Conservation (phyloP, 2,329 filamentous ascomycete genomes). For the Tolypocladium guangdongense region DNA sequence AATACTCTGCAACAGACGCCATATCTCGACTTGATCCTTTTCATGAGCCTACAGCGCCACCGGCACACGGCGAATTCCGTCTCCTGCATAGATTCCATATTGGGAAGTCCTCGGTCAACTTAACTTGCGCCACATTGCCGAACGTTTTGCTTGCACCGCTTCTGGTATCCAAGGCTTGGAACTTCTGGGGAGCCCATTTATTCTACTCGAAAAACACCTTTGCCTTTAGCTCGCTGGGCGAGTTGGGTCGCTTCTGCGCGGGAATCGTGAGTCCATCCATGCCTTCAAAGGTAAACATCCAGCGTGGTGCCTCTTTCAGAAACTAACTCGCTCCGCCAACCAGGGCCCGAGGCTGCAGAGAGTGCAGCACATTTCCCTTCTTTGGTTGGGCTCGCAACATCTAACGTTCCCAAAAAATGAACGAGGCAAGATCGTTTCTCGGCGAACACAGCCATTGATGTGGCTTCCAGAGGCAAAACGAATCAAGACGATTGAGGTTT, state of each 20-base stretch:
- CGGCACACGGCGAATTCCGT: neutral
- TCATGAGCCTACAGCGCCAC: neutral
- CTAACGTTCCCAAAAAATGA: conserved; percentile 11
- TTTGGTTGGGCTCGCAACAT: conserved; percentile 27
- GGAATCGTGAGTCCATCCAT: neutral
- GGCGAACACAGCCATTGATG: conserved; percentile 23
- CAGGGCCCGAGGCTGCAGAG: conserved; percentile 25
- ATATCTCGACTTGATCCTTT: neutral
- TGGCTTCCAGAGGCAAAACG: conserved; percentile 24
- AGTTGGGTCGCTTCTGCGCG: neutral
- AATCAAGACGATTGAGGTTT: conserved; percentile 28
- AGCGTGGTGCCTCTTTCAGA: neutral
- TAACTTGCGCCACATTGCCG: neutral
- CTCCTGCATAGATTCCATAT: neutral
- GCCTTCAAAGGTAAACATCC: too few relatives aligned
- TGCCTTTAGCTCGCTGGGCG: neutral
- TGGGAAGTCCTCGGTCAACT: neutral
- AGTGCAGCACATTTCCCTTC: conserved; percentile 31
- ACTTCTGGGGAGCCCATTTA: neutral
- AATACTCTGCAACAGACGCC: neutral
- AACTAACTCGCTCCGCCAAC: neutral
- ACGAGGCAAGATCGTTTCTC: conserved; percentile 16
- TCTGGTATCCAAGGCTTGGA: neutral
- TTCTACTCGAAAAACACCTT: conserved; percentile 1
- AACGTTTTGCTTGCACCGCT: neutral